Evolutionary conservation across 352 stramenopile genomes (phyloP), one percentile per base, ranked within the genome.

Genomic region (Globisporangium abappressorium): DNA sequence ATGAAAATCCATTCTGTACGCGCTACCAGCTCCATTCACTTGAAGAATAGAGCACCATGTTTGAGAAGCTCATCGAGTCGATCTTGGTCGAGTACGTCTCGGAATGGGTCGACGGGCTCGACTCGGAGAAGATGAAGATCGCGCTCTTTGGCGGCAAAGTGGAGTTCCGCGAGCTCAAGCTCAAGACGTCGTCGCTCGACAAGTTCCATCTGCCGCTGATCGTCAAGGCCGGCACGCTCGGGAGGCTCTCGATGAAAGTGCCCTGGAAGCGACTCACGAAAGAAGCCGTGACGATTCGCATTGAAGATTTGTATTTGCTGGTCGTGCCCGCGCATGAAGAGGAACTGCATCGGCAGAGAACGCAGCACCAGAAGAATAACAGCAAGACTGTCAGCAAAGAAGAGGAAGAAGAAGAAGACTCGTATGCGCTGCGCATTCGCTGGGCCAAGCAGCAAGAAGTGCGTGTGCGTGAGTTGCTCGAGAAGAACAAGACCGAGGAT

Each of bases 51-150:
- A 43, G 47, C 22, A 8, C 34, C 30, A 96, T 96, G 88, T 92
- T 96, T 73, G 86, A 94, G 73, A 93, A 91, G 65, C 77, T 93
- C 9, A 76, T 95, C 62, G 86, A 95, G 62, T 91, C 86, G 24
- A 81, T 95, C 53, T 68, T 95, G 51, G 88, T 91, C 65, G 86
- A 95, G 77, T 94, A 95, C 65, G 79, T 95, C 57, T 93, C 83
- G 12, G 86, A 92, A 71, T 95, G 88, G 85, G 78, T 95, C 66
- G 88, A 94, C 38, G 88, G 85, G 0, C 76, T 95, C 47, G 86
- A 95, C 65, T 84, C 86, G 49, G 85, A 94, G 81, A 93, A 94
- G 75, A 95, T 94, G 84, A 93, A 93, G 71, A 73, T 95, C 62
- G 88, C 80, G 46, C 71, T 95, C 38, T 94, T 94, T 59, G 76